A percentile compares a stretch with the other conserved stretches of the same genome.
Evolutionary conservation across 108 stramenopile species (phyloP).

Genomic region (Fistulifera solaris): DNA sequence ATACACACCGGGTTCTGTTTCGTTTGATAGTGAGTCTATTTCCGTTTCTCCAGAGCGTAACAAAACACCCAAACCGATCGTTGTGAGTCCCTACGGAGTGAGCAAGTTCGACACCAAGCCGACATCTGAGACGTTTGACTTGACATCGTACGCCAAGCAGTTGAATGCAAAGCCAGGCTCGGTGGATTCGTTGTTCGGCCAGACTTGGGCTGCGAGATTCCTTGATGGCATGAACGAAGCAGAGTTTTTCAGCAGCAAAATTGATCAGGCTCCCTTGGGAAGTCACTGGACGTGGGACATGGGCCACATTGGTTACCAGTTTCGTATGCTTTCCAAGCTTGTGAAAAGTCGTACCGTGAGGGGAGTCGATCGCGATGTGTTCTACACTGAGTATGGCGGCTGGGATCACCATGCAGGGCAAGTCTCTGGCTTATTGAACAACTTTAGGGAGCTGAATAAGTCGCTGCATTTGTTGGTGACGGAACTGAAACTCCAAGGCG

Average conservation of each 20-base stretch:
- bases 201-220: no score
- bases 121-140: neutral
- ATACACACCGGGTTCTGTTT: conserved; percentile 5
- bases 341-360: conserved; percentile 8
- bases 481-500: conserved; percentile 42
- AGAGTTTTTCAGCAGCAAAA: no score
- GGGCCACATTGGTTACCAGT: no score
- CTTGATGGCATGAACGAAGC: no score
- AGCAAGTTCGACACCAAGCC: conserved; percentile 4
- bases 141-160: no score
- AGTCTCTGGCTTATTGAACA: conserved; percentile 12
- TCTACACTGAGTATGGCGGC: conserved; percentile 45
- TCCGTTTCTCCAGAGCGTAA: conserved; percentile 1
- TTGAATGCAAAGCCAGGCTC: no score
- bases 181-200: no score
- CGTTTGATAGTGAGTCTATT: neutral
- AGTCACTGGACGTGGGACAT: no score
- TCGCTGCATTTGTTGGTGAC: conserved; percentile 31
- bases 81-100: conserved; percentile 1
- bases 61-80: neutral
- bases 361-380: conserved; percentile 49
- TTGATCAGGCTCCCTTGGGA: no score
- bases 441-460: conserved; percentile 36
- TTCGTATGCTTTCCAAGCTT: no score
- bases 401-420: conserved; percentile 51